Conservation (phyloP, 1,284 basidiomycete species). For the Puccinia triticina region DNA sequence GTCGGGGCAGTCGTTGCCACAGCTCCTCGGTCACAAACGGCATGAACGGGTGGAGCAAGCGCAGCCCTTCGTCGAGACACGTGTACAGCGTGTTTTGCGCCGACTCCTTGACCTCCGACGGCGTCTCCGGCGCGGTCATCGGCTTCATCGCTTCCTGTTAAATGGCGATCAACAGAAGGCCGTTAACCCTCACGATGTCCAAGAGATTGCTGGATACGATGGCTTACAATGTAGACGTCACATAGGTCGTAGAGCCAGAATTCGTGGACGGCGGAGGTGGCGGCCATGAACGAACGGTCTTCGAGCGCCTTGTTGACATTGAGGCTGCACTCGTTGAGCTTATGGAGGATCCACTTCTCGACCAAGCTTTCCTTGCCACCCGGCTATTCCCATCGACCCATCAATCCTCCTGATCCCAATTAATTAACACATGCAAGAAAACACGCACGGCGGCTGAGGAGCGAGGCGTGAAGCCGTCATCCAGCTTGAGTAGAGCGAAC, state of each 20-base stretch:
- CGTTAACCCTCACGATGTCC: not conserved
- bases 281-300: constrained; percentile 88
- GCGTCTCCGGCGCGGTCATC: constrained; percentile 78
- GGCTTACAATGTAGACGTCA: constrained; percentile 90
- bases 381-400: constrained; percentile 65
- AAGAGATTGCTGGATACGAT: not conserved
- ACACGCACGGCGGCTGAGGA: constrained; percentile 68
- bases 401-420: too few relatives aligned
- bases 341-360: constrained; percentile 94
- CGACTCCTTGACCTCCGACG: constrained; percentile 69
- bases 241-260: constrained; percentile 99
- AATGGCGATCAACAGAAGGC: too few relatives aligned
- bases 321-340: constrained; percentile 78
- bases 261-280: constrained; percentile 81
- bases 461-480: constrained; percentile 76
- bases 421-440: constrained; percentile 1
- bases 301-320: constrained; percentile 77
- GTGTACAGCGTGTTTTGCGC: constrained; percentile 96
- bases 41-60: constrained; percentile 96
- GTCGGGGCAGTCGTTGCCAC: constrained; percentile 90
- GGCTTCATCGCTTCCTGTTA: constrained; percentile 98
- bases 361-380: constrained; percentile 87
- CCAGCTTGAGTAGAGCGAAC: constrained; percentile 94
- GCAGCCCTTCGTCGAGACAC: constrained; percentile 85
- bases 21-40: constrained; percentile 98